These are phyloP conservation scores for Aspergillus olivimuriae DNA, from an alignment of 495 filamentous ascomycete species.

Conservation along the genomic window DNA sequence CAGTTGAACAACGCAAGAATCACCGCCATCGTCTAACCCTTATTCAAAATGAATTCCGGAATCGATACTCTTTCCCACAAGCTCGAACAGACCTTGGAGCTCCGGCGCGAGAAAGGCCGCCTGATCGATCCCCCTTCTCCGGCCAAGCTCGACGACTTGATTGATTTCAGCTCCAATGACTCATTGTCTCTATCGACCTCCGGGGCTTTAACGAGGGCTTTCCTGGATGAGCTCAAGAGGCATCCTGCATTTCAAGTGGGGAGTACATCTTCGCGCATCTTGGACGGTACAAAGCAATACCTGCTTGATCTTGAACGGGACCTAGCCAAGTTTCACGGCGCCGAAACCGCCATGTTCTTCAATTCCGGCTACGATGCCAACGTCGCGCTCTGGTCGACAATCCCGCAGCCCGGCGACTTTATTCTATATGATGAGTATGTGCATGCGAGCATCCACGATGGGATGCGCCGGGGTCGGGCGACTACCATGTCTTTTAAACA, in stretches of 20 bases:
- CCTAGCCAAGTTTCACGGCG: constrained; percentile 53
- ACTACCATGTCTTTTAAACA: constrained; percentile 43
- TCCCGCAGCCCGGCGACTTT: constrained; percentile 54
- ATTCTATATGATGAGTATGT: constrained; percentile 59
- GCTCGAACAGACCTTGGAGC: not conserved
- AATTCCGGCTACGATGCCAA: constrained; percentile 66
- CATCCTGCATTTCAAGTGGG: constrained; percentile 4
- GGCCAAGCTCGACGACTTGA: not conserved
- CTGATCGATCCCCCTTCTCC: not conserved
- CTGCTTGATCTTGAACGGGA: constrained; percentile 46
- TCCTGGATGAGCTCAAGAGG: not conserved
- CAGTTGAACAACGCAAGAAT: too few species aligned
- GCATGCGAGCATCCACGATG: constrained; percentile 64
- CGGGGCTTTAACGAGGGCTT: constrained; percentile 1
- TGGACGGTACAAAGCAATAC: constrained; percentile 19
- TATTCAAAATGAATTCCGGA: not conserved
- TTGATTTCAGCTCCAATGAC: constrained; percentile 7
- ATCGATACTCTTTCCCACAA: not conserved
- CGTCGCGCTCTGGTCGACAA: constrained; percentile 48
- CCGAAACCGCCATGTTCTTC: constrained; percentile 50
- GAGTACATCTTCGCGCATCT: not conserved
- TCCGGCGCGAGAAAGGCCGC: not conserved
- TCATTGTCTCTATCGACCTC: not conserved
- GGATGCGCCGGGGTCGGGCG: constrained; percentile 52
- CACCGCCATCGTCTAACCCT: too few species aligned